Base-by-base conservation (phyloP, 73 alveolate genomes). In the Paramecium biaurelia region DNA sequence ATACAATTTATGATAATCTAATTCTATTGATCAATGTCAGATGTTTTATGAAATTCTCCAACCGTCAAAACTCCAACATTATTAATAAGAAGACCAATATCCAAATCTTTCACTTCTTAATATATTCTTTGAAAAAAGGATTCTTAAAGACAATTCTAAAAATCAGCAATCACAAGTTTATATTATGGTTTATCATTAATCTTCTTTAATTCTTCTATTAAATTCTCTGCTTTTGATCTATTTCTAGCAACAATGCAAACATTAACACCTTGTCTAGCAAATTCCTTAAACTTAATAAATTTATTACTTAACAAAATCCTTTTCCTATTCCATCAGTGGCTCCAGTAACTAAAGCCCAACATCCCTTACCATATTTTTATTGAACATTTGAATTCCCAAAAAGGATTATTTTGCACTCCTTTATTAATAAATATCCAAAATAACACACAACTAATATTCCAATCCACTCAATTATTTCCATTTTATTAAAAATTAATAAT, bases 251-350 rank as follows among this genome's bases (percentile, higher is more conserved):
- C 88, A 14, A 92, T 58, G 24, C 93, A 74, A n/a, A 95, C 58
- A 59, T 95, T 95, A 74, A 94, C 92, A 56, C 95, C 95, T 57
- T 92, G 24, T 53, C 45, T 49, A 18, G 96, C 96, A 7, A 95
- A 89, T 57, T 63, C 49, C 84, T 63, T 12, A 4, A 30, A 14
- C 11, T 14, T 7, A 47, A 63, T 26, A 12, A 6, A 30, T 63
- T 32, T 8, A 15, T 53, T 26, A 70, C 93, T 59, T 92, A 68
- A 74, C 95, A 70, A 88, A 70, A 95, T 43, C 92, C 93, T 43
- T 85, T 68, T 37, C 98, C 98, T 35, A 95, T 94, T 8, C 96
- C 96, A 86, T 95, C 97, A 24, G 97, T 76, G 7, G 93, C 95
- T 1, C 97, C 98, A 5, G 98, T 95, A 1, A 95, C 94, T 15